A percentile compares a stretch with the other conserved stretches of the same genome.
phyloP scores from a whole-genome alignment of 1,139 yeast genomes.

The Zygosaccharomyces pseudobailii region DNA sequence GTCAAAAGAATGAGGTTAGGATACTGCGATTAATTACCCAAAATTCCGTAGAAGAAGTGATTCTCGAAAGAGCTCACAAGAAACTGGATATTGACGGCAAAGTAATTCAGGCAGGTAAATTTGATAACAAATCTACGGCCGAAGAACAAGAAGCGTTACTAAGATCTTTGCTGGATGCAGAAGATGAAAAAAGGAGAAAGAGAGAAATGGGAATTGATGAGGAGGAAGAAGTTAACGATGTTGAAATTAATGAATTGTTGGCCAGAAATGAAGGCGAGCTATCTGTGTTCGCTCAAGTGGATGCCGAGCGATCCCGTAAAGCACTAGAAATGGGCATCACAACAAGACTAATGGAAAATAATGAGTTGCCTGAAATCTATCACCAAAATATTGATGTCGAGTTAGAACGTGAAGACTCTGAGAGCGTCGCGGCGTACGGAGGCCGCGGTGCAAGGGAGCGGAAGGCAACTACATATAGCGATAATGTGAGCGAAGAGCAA shows the following conservation, averaged over 20 bases:
- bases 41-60: constrained; percentile 79
- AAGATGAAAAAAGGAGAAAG: constrained; percentile 52
- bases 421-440: constrained; percentile 30
- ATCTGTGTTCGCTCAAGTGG: constrained; percentile 50
- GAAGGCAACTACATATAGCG: constrained; percentile 54
- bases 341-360: constrained; percentile 53
- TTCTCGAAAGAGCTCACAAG: constrained; percentile 75
- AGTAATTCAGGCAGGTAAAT: constrained; percentile 85
- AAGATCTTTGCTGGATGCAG: constrained; percentile 65
- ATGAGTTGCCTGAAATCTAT: constrained; percentile 65
- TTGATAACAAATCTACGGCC: constrained; percentile 74
- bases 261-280: constrained; percentile 64
- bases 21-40: constrained; percentile 74
- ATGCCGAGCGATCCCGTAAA: constrained; percentile 49
- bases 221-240: constrained; percentile 59
- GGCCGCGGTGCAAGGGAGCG: constrained; percentile 66
- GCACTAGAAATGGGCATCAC: constrained; percentile 37
- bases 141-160: constrained; percentile 79
- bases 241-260: constrained; percentile 64
- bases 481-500: constrained; percentile 70
- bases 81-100: constrained; percentile 83
- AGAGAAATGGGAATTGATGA: constrained; percentile 41
- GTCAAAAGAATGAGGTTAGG: constrained; percentile 81
- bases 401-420: constrained; percentile 47
- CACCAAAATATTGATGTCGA: constrained; percentile 58